Evolutionary conservation across 768 basidiomycete genomes (phyloP).

Genomic region (Artomyces pyxidatus): DNA sequence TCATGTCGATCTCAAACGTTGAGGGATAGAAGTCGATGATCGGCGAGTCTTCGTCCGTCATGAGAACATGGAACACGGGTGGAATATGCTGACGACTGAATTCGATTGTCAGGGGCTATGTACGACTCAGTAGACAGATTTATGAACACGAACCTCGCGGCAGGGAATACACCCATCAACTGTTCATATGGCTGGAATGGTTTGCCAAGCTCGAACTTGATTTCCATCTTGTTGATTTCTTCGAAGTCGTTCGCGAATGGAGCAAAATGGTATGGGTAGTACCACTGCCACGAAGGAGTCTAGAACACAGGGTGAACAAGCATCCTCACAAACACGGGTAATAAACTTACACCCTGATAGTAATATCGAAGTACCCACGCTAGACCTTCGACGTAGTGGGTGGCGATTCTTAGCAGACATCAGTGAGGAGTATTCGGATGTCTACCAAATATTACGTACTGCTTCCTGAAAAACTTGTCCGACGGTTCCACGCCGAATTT

Average conservation of each 20-base stretch:
- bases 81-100: conserved; percentile 85
- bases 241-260: conserved; percentile 95
- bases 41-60: conserved; percentile 80
- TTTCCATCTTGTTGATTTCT: conserved; percentile 67
- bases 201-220: conserved; percentile 69
- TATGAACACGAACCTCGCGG: conserved; percentile 66
- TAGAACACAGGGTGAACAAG: conserved; percentile 13
- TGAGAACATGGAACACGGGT: conserved; percentile 72
- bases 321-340: neutral
- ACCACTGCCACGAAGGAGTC: conserved; percentile 98
- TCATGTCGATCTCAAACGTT: conserved; percentile 97
- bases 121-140: neutral
- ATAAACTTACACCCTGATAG: conserved; percentile 81
- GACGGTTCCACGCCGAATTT: conserved; percentile 77
- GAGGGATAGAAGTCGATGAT: conserved; percentile 95
- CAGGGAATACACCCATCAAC: conserved; percentile 96
- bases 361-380: conserved; percentile 97
- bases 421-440: conserved; percentile 2
- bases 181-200: conserved; percentile 98
- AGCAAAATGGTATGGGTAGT: conserved; percentile 96
- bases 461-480: conserved; percentile 65
- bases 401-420: conserved; percentile 50
- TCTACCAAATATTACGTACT: conserved; percentile 37
- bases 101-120: conserved; percentile 2
- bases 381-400: conserved; percentile 86